These are phyloP conservation scores for Camelina laxa DNA, from an alignment of 345 rosid genomes.

Conservation along the genomic window DNA sequence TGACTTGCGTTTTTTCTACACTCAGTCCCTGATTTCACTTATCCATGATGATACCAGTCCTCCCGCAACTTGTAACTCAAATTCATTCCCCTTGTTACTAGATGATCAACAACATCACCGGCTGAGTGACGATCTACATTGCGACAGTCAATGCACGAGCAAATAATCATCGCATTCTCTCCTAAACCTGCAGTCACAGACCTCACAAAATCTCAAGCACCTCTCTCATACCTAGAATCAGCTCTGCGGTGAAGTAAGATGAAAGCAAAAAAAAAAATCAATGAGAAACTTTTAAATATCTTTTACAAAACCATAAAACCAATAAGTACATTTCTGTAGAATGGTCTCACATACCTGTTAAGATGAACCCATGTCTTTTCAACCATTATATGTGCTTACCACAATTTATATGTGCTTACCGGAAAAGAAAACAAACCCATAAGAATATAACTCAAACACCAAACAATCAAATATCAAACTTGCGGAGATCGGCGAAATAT, in stretches of 20 bases:
- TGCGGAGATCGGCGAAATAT: too few species aligned
- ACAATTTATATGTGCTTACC: too few species aligned
- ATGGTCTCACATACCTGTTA: too few species aligned
- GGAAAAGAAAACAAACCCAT: too few species aligned
- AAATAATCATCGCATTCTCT: neutral
- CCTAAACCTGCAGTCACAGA: neutral
- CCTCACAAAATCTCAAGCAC: neutral
- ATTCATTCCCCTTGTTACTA: neutral
- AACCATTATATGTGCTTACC: too few species aligned
- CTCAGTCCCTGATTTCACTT: neutral
- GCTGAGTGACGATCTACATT: neutral
- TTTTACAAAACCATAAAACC: too few species aligned
- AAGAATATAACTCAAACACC: too few species aligned
- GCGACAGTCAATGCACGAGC: neutral
- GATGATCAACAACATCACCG: neutral
- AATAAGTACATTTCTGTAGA: too few species aligned
- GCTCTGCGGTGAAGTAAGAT: neutral
- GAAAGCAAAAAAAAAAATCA: too few species aligned
- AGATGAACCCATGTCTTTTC: too few species aligned
- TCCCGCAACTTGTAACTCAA: neutral
- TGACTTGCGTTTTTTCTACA: neutral
- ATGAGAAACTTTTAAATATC: too few species aligned
- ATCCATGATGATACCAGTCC: constrained; percentile 12
- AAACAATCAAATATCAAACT: too few species aligned
- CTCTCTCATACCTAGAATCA: neutral